Evolutionary conservation across 2,329 filamentous ascomycete genomes (phyloP).

Genomic region (Ascochyta lentis): DNA sequence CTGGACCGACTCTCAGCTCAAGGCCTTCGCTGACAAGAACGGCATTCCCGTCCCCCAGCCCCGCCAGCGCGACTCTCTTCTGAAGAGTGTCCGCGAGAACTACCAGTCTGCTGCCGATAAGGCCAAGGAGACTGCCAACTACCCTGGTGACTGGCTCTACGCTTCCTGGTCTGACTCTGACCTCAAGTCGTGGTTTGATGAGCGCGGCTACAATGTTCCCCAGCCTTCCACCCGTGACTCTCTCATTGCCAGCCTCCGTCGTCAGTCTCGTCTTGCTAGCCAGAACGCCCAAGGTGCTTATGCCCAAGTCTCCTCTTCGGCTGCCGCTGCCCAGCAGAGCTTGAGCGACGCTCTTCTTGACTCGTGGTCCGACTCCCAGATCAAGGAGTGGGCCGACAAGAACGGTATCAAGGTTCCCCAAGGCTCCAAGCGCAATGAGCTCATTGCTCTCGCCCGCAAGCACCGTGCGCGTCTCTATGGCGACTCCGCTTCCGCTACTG

Average conservation of each 20-base stretch:
- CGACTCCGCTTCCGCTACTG: conserved; percentile 72
- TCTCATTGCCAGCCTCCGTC: conserved; percentile 85
- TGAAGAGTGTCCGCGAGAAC: conserved; percentile 78
- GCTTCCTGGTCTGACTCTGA: conserved; percentile 91
- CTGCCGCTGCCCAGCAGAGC: conserved; percentile 69
- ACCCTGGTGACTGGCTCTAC: conserved; percentile 96
- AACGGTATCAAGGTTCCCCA: conserved; percentile 90
- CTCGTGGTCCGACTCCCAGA: conserved; percentile 84
- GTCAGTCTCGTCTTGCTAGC: conserved; percentile 83
- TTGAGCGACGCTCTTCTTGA: conserved; percentile 86
- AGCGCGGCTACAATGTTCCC: conserved; percentile 82
- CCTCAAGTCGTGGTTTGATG: conserved; percentile 91
- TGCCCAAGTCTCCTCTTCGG: conserved; percentile 54
- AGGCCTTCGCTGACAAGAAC: conserved; percentile 89
- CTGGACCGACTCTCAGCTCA: conserved; percentile 92
- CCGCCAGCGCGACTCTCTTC: conserved; percentile 80
- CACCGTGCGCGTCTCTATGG: conserved; percentile 75
- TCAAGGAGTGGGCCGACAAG: conserved; percentile 94
- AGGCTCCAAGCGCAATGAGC: conserved; percentile 87
- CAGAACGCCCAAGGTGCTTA: conserved; percentile 66
- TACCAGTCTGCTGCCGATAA: conserved; percentile 81
- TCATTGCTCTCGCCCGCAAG: conserved; percentile 88
- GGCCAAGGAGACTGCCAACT: conserved; percentile 77
- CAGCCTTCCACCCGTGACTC: conserved; percentile 86
- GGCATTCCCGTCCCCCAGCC: conserved; percentile 87